Percentiles rank a stretch among this genome's conserved stretches.
phyloP scores from a whole-genome alignment of 768 basidiomycete species.

The Lepiota venenata region DNA sequence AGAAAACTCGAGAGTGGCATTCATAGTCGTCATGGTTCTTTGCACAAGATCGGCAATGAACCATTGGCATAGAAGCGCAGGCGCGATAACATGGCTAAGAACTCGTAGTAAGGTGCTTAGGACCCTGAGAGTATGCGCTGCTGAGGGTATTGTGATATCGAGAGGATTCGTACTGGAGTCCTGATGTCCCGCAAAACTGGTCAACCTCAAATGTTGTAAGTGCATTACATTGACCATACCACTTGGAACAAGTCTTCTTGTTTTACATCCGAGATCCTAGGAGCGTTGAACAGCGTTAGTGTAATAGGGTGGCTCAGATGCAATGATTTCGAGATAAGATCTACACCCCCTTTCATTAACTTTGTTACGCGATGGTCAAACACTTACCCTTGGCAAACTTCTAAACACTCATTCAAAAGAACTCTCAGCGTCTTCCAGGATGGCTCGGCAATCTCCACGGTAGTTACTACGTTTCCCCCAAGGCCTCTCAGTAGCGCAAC shows the following conservation, averaged over 20 bases:
- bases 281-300: conserved; percentile 37
- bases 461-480: conserved; percentile 31
- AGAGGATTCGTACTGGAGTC: conserved; percentile 29
- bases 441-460: conserved; percentile 26
- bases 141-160: conserved; percentile 32
- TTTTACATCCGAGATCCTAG: conserved; percentile 29
- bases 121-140: conserved; percentile 42
- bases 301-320: conserved; percentile 33
- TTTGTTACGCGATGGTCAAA: conserved; percentile 1
- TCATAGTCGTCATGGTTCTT: conserved; percentile 22
- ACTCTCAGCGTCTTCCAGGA: conserved; percentile 40
- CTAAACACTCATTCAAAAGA: conserved; percentile 39
- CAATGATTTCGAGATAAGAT: conserved; percentile 29
- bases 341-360: conserved; percentile 20
- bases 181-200: conserved; percentile 22
- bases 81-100: conserved; percentile 36
- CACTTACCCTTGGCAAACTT: conserved; percentile 37
- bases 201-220: not conserved
- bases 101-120: conserved; percentile 44
- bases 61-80: conserved; percentile 41
- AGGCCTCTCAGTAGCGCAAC: conserved; percentile 45
- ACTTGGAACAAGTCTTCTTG: conserved; percentile 27
- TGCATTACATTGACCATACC: conserved; percentile 19
- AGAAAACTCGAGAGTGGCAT: conserved; percentile 34
- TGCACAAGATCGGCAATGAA: conserved; percentile 48